These are phyloP conservation scores for Monilinia polystroma DNA, from an alignment of 2,329 filamentous ascomycete species.

Conservation along the genomic window DNA sequence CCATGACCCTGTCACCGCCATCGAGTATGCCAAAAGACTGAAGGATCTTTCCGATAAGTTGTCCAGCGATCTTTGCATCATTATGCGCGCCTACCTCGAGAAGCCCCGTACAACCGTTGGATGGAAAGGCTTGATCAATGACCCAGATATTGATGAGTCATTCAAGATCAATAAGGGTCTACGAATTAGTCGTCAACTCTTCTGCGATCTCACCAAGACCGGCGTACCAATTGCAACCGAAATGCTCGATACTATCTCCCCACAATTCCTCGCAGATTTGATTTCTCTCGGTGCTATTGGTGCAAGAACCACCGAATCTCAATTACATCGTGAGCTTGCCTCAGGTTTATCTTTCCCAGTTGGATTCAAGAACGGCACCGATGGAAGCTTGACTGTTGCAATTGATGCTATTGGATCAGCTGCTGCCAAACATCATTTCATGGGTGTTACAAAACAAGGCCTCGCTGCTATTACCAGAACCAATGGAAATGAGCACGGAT, in stretches of 20 bases:
- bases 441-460: constrained; percentile 97
- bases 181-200: constrained; percentile 86
- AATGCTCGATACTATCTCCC: constrained; percentile 98
- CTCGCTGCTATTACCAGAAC: constrained; percentile 93
- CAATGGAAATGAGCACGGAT: constrained; percentile 92
- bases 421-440: constrained; percentile 88
- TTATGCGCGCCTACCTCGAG: constrained; percentile 99
- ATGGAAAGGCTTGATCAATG: constrained; percentile 99
- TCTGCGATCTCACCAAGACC: constrained; percentile 79
- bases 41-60: constrained; percentile 77
- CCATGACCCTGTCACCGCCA: constrained; percentile 83
- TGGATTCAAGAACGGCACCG: constrained; percentile 99
- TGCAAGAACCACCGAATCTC: constrained; percentile 92
- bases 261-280: constrained; percentile 94
- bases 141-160: constrained; percentile 94
- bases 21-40: constrained; percentile 83
- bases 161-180: constrained; percentile 99
- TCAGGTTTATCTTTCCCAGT: constrained; percentile 96
- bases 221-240: constrained; percentile 96
- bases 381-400: constrained; percentile 84
- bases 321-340: constrained; percentile 93
- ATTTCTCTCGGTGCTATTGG: constrained; percentile 95
- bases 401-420: constrained; percentile 94
- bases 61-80: constrained; percentile 78
- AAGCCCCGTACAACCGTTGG: constrained; percentile 97